phyloP scores from a whole-genome alignment of 2,329 filamentous ascomycete genomes.

The Triangularia setosa region DNA sequence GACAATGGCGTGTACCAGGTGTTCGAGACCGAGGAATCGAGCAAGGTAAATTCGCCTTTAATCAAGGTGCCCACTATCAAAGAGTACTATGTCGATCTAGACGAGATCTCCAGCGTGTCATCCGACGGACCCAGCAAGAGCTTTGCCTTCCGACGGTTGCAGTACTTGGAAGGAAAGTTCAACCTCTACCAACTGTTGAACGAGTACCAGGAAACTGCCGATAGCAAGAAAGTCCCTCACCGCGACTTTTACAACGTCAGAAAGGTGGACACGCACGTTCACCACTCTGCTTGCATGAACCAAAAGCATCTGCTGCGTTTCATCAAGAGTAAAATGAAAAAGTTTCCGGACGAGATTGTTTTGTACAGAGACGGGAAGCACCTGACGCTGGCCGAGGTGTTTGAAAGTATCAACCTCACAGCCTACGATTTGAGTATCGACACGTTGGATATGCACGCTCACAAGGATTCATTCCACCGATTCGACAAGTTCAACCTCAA shows the following conservation, averaged over 20 bases:
- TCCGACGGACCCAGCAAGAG: conserved; percentile 96
- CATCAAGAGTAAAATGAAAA: conserved; percentile 99
- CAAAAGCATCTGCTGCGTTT: conserved; percentile 97
- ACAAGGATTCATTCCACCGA: conserved; percentile 95
- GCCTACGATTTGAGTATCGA: conserved; percentile 98
- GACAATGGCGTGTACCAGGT: conserved; percentile 88
- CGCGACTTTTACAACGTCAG: conserved; percentile 98
- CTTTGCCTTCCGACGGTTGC: conserved; percentile 89
- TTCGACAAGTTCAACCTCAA: conserved; percentile 99
- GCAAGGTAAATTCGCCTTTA: conserved; percentile 63
- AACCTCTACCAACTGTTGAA: conserved; percentile 91
- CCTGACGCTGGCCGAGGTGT: conserved; percentile 86
- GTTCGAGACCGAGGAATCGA: conserved; percentile 65
- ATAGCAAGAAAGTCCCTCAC: conserved; percentile 96
- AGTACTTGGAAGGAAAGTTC: conserved; percentile 96
- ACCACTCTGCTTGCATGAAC: conserved; percentile 99
- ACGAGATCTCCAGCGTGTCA: conserved; percentile 80
- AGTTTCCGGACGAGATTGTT: conserved; percentile 89
- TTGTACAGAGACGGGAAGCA: conserved; percentile 89
- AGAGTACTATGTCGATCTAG: conserved; percentile 94
- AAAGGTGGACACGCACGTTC: conserved; percentile 98
- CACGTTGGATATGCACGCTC: conserved; percentile 98
- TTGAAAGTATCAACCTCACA: conserved; percentile 94
- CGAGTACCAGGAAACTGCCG: conserved; percentile 95
- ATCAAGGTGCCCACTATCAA: conserved; percentile 85